These are phyloP conservation scores for Acacia acuminata DNA, from an alignment of 306 rosid genomes.

Conservation along the genomic window DNA sequence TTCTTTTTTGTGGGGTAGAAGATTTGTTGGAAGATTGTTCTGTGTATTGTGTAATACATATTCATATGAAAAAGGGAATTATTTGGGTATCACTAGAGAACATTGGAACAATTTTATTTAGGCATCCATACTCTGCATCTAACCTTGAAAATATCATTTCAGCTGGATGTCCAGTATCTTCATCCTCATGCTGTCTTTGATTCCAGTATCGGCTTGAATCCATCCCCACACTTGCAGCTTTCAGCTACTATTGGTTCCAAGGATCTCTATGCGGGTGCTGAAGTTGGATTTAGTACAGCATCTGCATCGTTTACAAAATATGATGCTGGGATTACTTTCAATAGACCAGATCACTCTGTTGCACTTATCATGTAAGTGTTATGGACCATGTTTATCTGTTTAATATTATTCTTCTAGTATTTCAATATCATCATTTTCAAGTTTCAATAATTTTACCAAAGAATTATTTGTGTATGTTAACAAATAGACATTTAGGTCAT, in stretches of 20 bases:
- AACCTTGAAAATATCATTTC: conserved; percentile 33
- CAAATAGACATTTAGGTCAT: background rate
- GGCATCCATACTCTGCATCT: conserved; percentile 22
- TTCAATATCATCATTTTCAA: background rate
- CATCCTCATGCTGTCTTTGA: conserved; percentile 89
- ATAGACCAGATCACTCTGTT: conserved; percentile 76
- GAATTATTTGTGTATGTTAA: background rate
- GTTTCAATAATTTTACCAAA: background rate
- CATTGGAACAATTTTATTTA: conserved; percentile 1
- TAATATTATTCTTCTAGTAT: background rate
- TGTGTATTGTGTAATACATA: background rate
- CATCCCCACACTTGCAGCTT: conserved; percentile 79
- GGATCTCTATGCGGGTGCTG: conserved; percentile 83
- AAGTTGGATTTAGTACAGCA: conserved; percentile 86
- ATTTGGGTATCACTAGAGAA: background rate
- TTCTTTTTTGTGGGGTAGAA: background rate
- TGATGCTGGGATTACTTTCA: conserved; percentile 81
- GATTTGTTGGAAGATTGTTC: background rate
- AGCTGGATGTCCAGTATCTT: conserved; percentile 84
- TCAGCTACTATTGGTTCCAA: conserved; percentile 82
- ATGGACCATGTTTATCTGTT: conserved; percentile 11
- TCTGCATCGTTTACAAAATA: conserved; percentile 87
- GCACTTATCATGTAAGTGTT: conserved; percentile 72
- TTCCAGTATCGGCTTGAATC: conserved; percentile 89
- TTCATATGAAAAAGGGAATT: background rate